phyloP scores from a whole-genome alignment of 352 stramenopile genomes.

The Globisporangium nagaii region DNA sequence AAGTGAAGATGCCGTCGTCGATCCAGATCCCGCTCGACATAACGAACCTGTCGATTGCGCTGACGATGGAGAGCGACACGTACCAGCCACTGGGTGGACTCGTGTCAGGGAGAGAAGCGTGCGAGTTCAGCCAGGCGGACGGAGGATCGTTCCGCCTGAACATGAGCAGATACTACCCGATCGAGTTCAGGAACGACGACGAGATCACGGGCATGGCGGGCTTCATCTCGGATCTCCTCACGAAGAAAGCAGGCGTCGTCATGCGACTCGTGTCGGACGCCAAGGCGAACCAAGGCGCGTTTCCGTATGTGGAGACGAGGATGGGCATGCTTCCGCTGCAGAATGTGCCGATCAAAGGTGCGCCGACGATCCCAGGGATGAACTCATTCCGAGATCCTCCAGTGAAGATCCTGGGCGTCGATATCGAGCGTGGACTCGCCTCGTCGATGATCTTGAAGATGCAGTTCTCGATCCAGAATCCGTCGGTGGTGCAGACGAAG shows the following conservation, averaged over 20 bases:
- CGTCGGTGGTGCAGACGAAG: slow-evolving; percentile 58
- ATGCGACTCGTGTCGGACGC: slow-evolving; percentile 42
- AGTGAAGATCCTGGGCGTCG: slow-evolving; percentile 51
- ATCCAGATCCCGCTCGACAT: slow-evolving; percentile 69
- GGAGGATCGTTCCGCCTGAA: slow-evolving; percentile 62
- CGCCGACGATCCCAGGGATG: slow-evolving; percentile 56
- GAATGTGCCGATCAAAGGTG: slow-evolving; percentile 53
- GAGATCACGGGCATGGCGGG: slow-evolving; percentile 40
- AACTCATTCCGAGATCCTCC: slow-evolving; percentile 60
- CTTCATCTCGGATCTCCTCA: slow-evolving; percentile 59
- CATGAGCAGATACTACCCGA: slow-evolving; percentile 64
- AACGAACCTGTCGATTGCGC: slow-evolving; percentile 51
- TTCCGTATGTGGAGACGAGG: slow-evolving; percentile 58
- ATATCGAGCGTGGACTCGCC: slow-evolving; percentile 49
- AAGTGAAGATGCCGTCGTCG: slow-evolving; percentile 63
- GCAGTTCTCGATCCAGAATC: slow-evolving; percentile 65
- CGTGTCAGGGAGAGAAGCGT: slow-evolving; percentile 42
- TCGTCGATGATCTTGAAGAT: slow-evolving; percentile 58
- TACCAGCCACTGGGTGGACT: slow-evolving; percentile 37
- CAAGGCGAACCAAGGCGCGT: slow-evolving; percentile 40
- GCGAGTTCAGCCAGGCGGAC: slow-evolving; percentile 55
- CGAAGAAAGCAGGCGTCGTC: slow-evolving; percentile 48
- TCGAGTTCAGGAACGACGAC: slow-evolving; percentile 34
- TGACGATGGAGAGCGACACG: slow-evolving; percentile 43
- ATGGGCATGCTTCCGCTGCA: slow-evolving; percentile 68